A percentile compares a stretch with the other conserved stretches of the same genome.
These are phyloP conservation scores for Pichia heedii DNA, from an alignment of 805 yeast genomes.

Conservation along the genomic window DNA sequence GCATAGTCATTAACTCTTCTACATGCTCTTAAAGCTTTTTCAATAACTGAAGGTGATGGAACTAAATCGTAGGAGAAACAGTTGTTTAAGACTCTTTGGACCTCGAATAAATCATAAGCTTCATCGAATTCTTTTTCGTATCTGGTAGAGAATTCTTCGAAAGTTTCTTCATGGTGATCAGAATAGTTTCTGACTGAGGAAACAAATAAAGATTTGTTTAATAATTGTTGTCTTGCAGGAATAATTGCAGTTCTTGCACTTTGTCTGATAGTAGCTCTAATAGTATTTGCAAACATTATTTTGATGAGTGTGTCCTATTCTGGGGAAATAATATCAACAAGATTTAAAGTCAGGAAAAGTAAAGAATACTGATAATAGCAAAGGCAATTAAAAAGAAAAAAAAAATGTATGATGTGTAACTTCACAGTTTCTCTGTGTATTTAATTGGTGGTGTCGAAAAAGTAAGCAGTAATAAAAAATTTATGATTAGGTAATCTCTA, in stretches of 20 bases:
- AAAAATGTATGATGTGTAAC: too few species aligned
- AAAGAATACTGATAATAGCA: background rate
- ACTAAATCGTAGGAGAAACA: slow-evolving; percentile 97
- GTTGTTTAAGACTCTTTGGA: slow-evolving; percentile 92
- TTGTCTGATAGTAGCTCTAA: slow-evolving; percentile 29
- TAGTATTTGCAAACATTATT: slow-evolving; percentile 25
- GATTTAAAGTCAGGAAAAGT: background rate
- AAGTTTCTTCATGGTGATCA: slow-evolving; percentile 81
- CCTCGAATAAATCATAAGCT: slow-evolving; percentile 81
- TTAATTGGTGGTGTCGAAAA: too few species aligned
- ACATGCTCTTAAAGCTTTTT: slow-evolving; percentile 93
- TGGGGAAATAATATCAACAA: background rate
- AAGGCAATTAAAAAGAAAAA: too few species aligned
- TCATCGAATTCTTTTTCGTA: slow-evolving; percentile 93
- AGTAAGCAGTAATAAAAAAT: too few species aligned
- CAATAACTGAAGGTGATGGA: slow-evolving; percentile 94
- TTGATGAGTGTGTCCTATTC: background rate
- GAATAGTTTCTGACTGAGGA: slow-evolving; percentile 55
- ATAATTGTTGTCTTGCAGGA: slow-evolving; percentile 12
- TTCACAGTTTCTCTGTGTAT: too few species aligned
- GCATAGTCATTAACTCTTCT: slow-evolving; percentile 99
- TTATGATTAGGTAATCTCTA: background rate
- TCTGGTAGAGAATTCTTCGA: slow-evolving; percentile 87
- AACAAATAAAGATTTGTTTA: slow-evolving; percentile 11
- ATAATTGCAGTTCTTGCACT: slow-evolving; percentile 22